Evolutionary conservation across 2,329 filamentous ascomycete genomes (phyloP), one percentile per base, ranked within the genome.

Genomic region (Penicillium sp.): DNA sequence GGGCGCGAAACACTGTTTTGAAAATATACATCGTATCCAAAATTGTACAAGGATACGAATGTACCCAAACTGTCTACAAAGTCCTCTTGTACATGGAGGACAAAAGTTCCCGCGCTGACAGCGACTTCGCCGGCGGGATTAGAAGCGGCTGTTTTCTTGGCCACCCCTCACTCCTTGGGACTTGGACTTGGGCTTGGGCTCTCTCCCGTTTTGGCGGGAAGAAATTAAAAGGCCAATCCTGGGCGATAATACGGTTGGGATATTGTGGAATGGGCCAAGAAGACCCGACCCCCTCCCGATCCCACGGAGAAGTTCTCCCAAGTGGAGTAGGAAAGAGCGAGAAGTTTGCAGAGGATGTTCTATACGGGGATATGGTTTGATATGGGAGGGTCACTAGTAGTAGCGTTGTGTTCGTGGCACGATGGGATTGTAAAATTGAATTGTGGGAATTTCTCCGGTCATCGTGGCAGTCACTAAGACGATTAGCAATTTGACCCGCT

Each of bases 41-140:
- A 32, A 32, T 7, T 15, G 8, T 42, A 22, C 37, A 35, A 39
- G 17, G 33, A 28, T 39, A 34, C 42, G 28, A 26, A 34, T 4
- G 28, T 33, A 44, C 38, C 26, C 3, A 4, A 29, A 35, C 37
- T 21, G 28, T 38, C 17, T 42, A 35, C 39, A 37, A 42, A 9
- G 32, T 41, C 26, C 40, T 31, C 17, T 7, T 17, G 43, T 21
- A 40, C 38, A 42, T 35, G 32, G 24, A 31, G 19, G 24, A n/a
- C 48, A 50, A 50, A 47, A 50, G 37, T 50, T 50, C 48, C 43
- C 48, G 43, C 43, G 38, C 22, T 46, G 43, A 41, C 35, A 26
- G 34, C 29, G 22, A 41, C 8, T 26, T 46, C 35, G 43, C 24
- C 33, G 41, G 26, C 37, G 37, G 43, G 37, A n/a, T n/a, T n/a